Evolutionary conservation across 192 early-diverging fungal species (phyloP).

Genomic region (Coemansia pectinata): DNA sequence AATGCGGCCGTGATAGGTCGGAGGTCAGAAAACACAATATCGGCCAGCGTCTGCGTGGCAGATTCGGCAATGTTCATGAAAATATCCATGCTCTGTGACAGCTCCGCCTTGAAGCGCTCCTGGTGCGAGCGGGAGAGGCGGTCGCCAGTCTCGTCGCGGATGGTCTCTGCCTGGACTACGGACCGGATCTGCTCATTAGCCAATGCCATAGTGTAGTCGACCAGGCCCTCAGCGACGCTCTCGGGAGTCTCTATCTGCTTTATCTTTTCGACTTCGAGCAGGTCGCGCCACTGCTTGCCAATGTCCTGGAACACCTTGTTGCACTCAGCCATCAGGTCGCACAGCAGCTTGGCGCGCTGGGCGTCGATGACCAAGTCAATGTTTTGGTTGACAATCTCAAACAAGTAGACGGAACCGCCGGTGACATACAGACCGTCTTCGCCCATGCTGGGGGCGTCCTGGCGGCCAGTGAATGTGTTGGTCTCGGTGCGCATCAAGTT

Average conservation of each 20-base stretch:
- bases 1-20: conserved; percentile 71
- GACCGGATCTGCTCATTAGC: conserved; percentile 93
- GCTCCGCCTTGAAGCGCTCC: conserved; percentile 61
- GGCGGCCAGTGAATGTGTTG: conserved; percentile 64
- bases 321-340: conserved; percentile 82
- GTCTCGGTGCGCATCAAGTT: conserved; percentile 89
- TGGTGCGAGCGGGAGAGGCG: conserved; percentile 63
- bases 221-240: conserved; percentile 80
- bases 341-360: conserved; percentile 86
- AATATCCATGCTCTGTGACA: conserved; percentile 80
- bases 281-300: conserved; percentile 78
- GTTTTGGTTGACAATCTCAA: conserved; percentile 99
- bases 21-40: conserved; percentile 84
- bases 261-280: conserved; percentile 73
- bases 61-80: conserved; percentile 88
- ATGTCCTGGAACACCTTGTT: conserved; percentile 78
- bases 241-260: conserved; percentile 77
- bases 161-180: conserved; percentile 87
- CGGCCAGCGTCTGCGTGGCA: conserved; percentile 72
- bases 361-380: conserved; percentile 84
- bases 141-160: conserved; percentile 60
- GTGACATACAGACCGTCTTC: conserved; percentile 80
- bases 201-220: conserved; percentile 94
- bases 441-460: conserved; percentile 72
- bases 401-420: conserved; percentile 77